These are phyloP conservation scores for Candida insectalens DNA, from an alignment of 805 yeast genomes.

Conservation along the genomic window DNA sequence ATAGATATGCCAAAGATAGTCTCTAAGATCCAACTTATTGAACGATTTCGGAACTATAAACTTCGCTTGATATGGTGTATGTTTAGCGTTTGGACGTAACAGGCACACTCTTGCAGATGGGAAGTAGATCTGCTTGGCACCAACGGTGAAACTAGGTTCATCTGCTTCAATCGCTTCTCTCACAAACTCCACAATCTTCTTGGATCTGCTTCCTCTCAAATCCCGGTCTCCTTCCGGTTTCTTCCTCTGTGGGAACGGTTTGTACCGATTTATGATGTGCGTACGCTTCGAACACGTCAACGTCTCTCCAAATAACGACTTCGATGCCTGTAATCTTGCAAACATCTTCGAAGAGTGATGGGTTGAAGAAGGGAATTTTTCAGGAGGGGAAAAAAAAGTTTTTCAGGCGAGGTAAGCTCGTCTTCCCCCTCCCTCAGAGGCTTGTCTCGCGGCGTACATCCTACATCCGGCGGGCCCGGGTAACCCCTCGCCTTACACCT, in stretches of 20 bases:
- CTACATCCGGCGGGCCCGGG: too few species aligned
- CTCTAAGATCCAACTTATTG: constrained; percentile 90
- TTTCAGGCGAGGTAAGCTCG: too few species aligned
- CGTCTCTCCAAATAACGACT: not conserved
- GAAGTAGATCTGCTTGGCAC: constrained; percentile 67
- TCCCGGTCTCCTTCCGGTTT: constrained; percentile 11
- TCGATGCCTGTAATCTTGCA: not conserved
- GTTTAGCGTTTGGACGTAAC: constrained; percentile 88
- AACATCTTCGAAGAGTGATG: too few species aligned
- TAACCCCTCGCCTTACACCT: not conserved
- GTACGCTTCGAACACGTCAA: constrained; percentile 10
- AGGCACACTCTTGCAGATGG: constrained; percentile 79
- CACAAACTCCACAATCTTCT: constrained; percentile 18
- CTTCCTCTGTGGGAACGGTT: constrained; percentile 19
- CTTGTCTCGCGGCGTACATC: too few species aligned
- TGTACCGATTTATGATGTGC: constrained; percentile 20
- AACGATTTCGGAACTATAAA: constrained; percentile 90
- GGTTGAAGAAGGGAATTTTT: too few species aligned
- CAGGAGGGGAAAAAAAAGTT: too few species aligned
- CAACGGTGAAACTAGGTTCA: constrained; percentile 73
- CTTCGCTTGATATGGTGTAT: constrained; percentile 94
- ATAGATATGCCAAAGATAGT: constrained; percentile 82
- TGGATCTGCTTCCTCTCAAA: constrained; percentile 18
- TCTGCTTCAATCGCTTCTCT: constrained; percentile 47
- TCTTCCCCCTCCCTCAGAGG: too few species aligned